phyloP scores from a whole-genome alignment of 805 yeast species.

The Candida saitoana region DNA sequence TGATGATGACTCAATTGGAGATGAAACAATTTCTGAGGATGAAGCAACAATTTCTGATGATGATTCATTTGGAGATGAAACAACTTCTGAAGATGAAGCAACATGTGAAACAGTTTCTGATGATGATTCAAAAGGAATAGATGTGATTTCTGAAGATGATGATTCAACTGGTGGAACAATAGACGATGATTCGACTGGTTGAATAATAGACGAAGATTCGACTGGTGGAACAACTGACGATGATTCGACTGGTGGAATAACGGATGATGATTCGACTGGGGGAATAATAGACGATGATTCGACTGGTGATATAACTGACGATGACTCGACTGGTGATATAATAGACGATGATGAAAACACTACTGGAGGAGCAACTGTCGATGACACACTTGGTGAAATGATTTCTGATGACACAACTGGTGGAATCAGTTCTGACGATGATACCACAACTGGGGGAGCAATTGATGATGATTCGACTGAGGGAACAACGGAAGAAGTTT shows the following conservation, averaged over 20 bases:
- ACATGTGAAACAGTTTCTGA: neutral
- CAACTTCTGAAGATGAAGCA: neutral
- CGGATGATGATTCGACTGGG: neutral
- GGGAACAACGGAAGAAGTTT: neutral
- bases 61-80: neutral
- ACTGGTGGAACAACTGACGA: neutral
- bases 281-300: neutral
- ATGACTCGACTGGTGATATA: neutral
- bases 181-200: neutral
- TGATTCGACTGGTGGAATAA: neutral
- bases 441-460: neutral
- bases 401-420: neutral
- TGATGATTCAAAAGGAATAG: neutral
- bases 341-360: neutral
- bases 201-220: neutral
- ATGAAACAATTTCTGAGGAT: too few species aligned
- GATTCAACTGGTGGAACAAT: too few species aligned
- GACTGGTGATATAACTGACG: neutral
- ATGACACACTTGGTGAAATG: neutral
- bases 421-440: neutral
- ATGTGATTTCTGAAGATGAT: too few species aligned
- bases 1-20: too few species aligned
- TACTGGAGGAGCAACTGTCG: neutral
- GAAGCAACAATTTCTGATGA: neutral
- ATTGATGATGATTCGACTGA: neutral